These are phyloP conservation scores for Penstemon eatonii DNA, from an alignment of 257 asterid species.

Conservation along the genomic window DNA sequence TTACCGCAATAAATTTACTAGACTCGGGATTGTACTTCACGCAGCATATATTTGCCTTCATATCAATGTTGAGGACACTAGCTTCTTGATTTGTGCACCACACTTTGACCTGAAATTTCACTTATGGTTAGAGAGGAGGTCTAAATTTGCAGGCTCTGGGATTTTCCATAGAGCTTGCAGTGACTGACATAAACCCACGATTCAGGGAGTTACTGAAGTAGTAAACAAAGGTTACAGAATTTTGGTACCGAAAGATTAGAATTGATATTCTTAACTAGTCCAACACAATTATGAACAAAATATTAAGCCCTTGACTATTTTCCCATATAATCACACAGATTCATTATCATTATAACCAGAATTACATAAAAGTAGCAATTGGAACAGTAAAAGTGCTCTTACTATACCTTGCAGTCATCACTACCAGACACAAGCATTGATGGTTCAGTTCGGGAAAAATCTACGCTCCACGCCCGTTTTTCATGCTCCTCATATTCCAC, in stretches of 20 bases:
- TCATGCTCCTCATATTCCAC: slow-evolving; percentile 97
- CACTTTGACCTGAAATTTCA: slow-evolving; percentile 59
- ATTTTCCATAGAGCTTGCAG: too few species aligned
- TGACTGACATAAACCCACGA: too few species aligned
- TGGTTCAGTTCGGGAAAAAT: slow-evolving; percentile 78
- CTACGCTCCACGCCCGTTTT: slow-evolving; percentile 95
- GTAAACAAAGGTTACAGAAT: too few species aligned
- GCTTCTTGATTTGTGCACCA: slow-evolving; percentile 92
- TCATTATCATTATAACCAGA: too few species aligned
- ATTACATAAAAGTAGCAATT: background rate
- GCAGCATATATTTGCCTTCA: slow-evolving; percentile 89
- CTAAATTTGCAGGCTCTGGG: too few species aligned
- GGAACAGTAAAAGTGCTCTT: slow-evolving; percentile 24
- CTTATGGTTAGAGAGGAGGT: too few species aligned
- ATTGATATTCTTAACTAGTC: too few species aligned
- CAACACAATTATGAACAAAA: too few species aligned
- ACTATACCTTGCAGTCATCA: slow-evolving; percentile 85
- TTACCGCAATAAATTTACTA: slow-evolving; percentile 67
- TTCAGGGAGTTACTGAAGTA: too few species aligned
- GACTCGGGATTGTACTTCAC: slow-evolving; percentile 94
- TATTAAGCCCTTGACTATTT: too few species aligned
- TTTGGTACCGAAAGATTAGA: too few species aligned
- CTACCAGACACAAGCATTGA: slow-evolving; percentile 91
- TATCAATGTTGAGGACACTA: slow-evolving; percentile 76
- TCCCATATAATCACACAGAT: too few species aligned